Base-by-base conservation (phyloP, 1,139 yeast genomes). In the Debaryomyces coudertii region DNA sequence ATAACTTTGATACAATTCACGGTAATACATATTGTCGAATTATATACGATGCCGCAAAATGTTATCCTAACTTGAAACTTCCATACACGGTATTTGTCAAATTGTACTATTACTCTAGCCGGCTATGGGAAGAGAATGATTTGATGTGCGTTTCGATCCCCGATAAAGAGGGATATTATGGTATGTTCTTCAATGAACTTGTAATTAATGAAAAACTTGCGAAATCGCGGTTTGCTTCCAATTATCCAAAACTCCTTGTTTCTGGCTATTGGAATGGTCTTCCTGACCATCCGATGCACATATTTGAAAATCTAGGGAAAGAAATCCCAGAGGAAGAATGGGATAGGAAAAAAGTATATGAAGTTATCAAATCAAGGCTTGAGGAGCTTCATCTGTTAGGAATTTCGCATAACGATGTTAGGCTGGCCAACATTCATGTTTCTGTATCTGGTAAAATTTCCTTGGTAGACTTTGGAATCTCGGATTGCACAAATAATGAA, bases 261-360 rank as follows among this genome's bases (percentile, higher is more conserved):
- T 43, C 46, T 38, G 46, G 46, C 11, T 43, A 43, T 31, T 43
- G 39, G 42, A 37, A 43, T 30, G 46, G 46, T 7, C 36, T 43
- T 43, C 20, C 39, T 12, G 39, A 34, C 9, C 39, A 41, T 15
- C 44, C 40, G 25, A 34, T 41, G 40, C 38, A 41, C 16, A 41
- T 41, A 33, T 41, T 41, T 41, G 44, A 41, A 34, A 15, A 34
- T 16, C 23, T 41, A 34, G 44, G 39, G 7, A 35, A 25, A 20
- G 40, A 41, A 18, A 7, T 34, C 5, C 35, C 44, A 9, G 20
- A 15, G 4, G 33, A 34, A 25, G n/a, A 34, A 11, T 41, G 44
- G 44, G 33, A 41, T 16, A 25, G 8, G 12, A 15, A 41, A 7
- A 20, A 34, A 25, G 40, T 41, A 6, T 35, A 41, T 27, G n/a